phyloP scores from a whole-genome alignment of 768 basidiomycete genomes.

The Lepiota venenata region DNA sequence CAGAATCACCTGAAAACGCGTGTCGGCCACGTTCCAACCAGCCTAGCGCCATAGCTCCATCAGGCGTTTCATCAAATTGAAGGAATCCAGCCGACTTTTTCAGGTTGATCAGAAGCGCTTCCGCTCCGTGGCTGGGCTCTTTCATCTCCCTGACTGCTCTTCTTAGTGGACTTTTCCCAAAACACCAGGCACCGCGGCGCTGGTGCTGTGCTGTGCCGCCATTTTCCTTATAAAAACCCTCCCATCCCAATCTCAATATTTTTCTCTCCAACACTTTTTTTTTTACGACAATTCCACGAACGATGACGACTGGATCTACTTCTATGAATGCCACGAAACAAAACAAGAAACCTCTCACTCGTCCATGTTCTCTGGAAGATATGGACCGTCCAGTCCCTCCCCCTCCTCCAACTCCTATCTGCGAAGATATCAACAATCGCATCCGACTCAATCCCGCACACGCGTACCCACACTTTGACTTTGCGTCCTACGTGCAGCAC shows the following conservation, averaged over 20 bases:
- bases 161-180: background rate
- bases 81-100: background rate
- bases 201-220: slow-evolving; percentile 6
- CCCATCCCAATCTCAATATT: background rate
- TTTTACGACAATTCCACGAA: background rate
- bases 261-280: background rate
- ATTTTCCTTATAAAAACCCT: background rate
- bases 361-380: background rate
- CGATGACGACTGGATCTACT: background rate
- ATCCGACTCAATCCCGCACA: slow-evolving; percentile 20
- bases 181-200: background rate
- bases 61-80: slow-evolving; percentile 6
- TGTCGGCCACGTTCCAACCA: background rate
- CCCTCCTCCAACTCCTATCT: slow-evolving; percentile 1
- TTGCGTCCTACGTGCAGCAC: slow-evolving; percentile 21
- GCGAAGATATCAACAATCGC: slow-evolving; percentile 15
- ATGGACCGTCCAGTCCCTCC: background rate
- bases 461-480: slow-evolving; percentile 23
- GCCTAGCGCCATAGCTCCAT: background rate
- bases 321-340: background rate
- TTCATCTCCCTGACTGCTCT: background rate
- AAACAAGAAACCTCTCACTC: background rate
- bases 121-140: background rate
- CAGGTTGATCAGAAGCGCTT: background rate
- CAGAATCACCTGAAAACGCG: no score